Evolutionary conservation across 2,329 filamentous ascomycete species (phyloP).

Genomic region (Periconia sp.): DNA sequence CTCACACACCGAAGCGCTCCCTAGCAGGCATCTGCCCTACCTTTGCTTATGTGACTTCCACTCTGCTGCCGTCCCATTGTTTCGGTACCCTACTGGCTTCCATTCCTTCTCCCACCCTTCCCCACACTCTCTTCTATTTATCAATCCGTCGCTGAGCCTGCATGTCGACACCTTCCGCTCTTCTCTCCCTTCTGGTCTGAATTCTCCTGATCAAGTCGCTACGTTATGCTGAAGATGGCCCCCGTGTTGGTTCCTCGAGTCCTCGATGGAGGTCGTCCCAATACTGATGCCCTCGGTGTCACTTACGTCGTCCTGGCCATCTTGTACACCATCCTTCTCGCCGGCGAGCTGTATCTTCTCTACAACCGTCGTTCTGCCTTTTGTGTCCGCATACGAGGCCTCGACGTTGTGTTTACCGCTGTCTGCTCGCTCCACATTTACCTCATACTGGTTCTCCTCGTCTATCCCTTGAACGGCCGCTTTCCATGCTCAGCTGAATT

Average conservation of each 20-base stretch:
- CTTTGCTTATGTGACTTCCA: slow-evolving; percentile 37
- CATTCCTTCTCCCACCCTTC: slow-evolving; percentile 25
- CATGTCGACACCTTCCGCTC: slow-evolving; percentile 20
- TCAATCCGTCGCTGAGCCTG: slow-evolving; percentile 26
- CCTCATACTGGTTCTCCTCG: slow-evolving; percentile 41
- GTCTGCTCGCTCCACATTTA: slow-evolving; percentile 45
- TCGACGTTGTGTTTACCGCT: slow-evolving; percentile 41
- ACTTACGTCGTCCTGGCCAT: slow-evolving; percentile 39
- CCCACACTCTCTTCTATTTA: slow-evolving; percentile 32
- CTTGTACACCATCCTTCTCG: slow-evolving; percentile 40
- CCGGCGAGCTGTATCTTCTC: slow-evolving; percentile 36
- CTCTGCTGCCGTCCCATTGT: slow-evolving; percentile 25
- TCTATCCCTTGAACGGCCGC: slow-evolving; percentile 44
- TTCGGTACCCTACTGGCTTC: slow-evolving; percentile 25
- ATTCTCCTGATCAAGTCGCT: slow-evolving; percentile 15
- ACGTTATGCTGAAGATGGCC: slow-evolving; percentile 40
- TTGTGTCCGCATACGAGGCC: slow-evolving; percentile 39
- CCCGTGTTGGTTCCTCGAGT: slow-evolving; percentile 31
- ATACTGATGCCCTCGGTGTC: slow-evolving; percentile 40
- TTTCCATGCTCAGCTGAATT: slow-evolving; percentile 46
- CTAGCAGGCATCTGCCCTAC: slow-evolving; percentile 26
- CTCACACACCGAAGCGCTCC: slow-evolving; percentile 26
- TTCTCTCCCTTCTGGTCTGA: slow-evolving; percentile 6
- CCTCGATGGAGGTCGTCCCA: slow-evolving; percentile 38
- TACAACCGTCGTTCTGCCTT: slow-evolving; percentile 36